phyloP scores from a whole-genome alignment of 2,329 filamentous ascomycete genomes.

The Colletotrichum sp. region DNA sequence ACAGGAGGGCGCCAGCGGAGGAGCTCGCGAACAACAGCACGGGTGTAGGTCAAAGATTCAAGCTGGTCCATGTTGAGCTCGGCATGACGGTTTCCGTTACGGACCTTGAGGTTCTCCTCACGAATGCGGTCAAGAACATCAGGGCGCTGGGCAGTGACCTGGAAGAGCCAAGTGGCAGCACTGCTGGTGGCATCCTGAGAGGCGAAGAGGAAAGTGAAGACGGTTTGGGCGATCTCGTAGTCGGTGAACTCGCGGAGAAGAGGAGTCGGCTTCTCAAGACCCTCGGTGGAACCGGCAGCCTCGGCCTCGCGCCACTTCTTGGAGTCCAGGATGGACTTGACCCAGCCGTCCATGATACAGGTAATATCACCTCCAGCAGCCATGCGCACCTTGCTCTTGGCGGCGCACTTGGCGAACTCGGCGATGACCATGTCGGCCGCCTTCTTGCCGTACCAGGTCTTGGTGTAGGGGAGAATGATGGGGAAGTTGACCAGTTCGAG shows the following conservation, averaged over 20 bases:
- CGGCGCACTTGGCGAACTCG: slow-evolving; percentile 90
- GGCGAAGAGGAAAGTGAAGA: slow-evolving; percentile 97
- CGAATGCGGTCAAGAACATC: slow-evolving; percentile 89
- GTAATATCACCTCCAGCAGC: slow-evolving; percentile 82
- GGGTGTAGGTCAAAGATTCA: slow-evolving; percentile 88
- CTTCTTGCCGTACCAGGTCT: slow-evolving; percentile 97
- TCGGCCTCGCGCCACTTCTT: slow-evolving; percentile 81
- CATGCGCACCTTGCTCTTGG: slow-evolving; percentile 93
- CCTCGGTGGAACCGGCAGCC: slow-evolving; percentile 72
- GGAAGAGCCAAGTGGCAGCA: slow-evolving; percentile 93
- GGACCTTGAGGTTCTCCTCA: slow-evolving; percentile 82
- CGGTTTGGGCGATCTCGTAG: slow-evolving; percentile 88
- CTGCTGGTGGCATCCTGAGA: slow-evolving; percentile 97
- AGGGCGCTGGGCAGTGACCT: slow-evolving; percentile 91
- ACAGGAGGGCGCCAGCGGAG: slow-evolving; percentile 95
- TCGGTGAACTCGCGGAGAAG: slow-evolving; percentile 87
- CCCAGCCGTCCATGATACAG: slow-evolving; percentile 96
- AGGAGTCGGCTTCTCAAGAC: slow-evolving; percentile 80
- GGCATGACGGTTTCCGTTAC: slow-evolving; percentile 75
- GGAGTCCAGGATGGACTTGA: slow-evolving; percentile 86
- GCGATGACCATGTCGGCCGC: slow-evolving; percentile 89
- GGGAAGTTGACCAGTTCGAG: slow-evolving; percentile 98
- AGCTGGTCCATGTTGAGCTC: slow-evolving; percentile 83
- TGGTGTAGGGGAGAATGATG: slow-evolving; percentile 92
- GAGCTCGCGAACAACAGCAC: slow-evolving; percentile 88